A percentile compares a stretch with the other conserved stretches of the same genome.
phyloP scores from a whole-genome alignment of 2,329 filamentous ascomycete species.

The Fusarium anguioides region DNA sequence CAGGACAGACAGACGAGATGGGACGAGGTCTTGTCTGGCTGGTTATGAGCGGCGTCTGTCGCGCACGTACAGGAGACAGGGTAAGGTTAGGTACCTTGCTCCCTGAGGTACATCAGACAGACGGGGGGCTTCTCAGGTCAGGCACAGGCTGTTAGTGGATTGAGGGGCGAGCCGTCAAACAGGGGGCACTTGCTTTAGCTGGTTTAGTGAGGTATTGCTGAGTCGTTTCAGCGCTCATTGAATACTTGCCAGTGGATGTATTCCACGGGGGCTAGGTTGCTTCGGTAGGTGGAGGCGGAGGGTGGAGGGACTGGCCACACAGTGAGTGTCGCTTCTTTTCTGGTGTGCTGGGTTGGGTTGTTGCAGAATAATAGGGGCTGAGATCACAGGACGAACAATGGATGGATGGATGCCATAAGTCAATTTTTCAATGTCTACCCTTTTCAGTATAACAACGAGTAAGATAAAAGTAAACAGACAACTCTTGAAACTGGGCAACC shows the following conservation, averaged over 20 bases:
- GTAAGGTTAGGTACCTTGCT: constrained; percentile 14
- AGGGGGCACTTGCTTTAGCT: constrained; percentile 35
- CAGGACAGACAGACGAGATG: constrained; percentile 21
- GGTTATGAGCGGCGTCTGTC: constrained; percentile 38
- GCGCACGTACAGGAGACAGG: constrained; percentile 29
- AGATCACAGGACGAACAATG: constrained; percentile 21
- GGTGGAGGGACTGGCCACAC: constrained; percentile 23
- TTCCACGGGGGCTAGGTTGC: constrained; percentile 13
- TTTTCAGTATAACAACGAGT: not conserved
- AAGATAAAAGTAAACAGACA: not conserved
- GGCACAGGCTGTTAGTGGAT: constrained; percentile 39
- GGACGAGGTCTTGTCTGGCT: constrained; percentile 35
- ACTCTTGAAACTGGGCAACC: constrained; percentile 20
- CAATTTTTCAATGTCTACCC: not conserved
- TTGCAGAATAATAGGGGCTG: constrained; percentile 45
- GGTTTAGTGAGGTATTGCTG: constrained; percentile 26
- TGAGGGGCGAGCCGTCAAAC: constrained; percentile 31
- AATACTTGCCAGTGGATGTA: constrained; percentile 34
- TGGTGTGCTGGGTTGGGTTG: constrained; percentile 36
- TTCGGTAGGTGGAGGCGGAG: constrained; percentile 34
- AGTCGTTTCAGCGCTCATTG: constrained; percentile 28
- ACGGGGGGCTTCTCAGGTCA: constrained; percentile 11
- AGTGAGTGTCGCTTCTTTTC: constrained; percentile 17
- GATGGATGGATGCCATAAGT: not conserved
- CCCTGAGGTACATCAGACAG: constrained; percentile 34